Percentiles rank a stretch among this genome's conserved stretches.
phyloP scores from a whole-genome alignment of 352 stramenopile genomes.

The Phytophthora idaei region DNA sequence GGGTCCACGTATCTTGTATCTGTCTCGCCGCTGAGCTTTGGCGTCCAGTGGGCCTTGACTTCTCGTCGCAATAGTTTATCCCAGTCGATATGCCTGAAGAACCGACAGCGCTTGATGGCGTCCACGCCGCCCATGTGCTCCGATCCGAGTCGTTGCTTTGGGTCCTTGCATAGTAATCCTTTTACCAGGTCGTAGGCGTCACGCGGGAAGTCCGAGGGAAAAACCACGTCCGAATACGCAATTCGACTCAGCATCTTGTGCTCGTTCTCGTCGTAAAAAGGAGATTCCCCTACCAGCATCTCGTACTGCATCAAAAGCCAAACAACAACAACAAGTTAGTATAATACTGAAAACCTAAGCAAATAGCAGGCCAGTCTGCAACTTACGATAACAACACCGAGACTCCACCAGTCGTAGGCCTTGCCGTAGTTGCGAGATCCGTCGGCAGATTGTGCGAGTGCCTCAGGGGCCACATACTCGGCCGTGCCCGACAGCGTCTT shows the following conservation, averaged over 20 bases:
- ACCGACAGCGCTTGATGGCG: conserved; percentile 71
- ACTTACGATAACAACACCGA: conserved; percentile 86
- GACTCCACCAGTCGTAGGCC: conserved; percentile 90
- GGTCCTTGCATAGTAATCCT: conserved; percentile 78
- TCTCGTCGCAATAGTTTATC: conserved; percentile 70
- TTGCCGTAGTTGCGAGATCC: conserved; percentile 88
- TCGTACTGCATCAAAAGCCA: conserved; percentile 64
- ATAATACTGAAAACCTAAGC: not conserved
- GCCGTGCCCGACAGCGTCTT: conserved; percentile 88
- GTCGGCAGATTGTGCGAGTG: conserved; percentile 80
- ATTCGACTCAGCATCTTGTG: conserved; percentile 90
- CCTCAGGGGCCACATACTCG: conserved; percentile 88
- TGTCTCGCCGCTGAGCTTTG: conserved; percentile 83
- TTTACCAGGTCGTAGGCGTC: conserved; percentile 80
- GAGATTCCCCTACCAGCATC: conserved; percentile 86
- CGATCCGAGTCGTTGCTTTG: conserved; percentile 68
- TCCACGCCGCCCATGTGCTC: conserved; percentile 69
- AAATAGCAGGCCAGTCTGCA: not conserved
- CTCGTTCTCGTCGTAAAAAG: conserved; percentile 91
- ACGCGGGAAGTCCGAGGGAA: conserved; percentile 74
- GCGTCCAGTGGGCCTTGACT: conserved; percentile 81
- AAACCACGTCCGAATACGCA: conserved; percentile 76
- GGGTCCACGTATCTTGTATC: conserved; percentile 90
- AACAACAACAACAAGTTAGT: not conserved
- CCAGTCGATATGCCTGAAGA: conserved; percentile 84